Conservation (phyloP, 441 rosid genomes). For the Populus hybrid region DNA sequence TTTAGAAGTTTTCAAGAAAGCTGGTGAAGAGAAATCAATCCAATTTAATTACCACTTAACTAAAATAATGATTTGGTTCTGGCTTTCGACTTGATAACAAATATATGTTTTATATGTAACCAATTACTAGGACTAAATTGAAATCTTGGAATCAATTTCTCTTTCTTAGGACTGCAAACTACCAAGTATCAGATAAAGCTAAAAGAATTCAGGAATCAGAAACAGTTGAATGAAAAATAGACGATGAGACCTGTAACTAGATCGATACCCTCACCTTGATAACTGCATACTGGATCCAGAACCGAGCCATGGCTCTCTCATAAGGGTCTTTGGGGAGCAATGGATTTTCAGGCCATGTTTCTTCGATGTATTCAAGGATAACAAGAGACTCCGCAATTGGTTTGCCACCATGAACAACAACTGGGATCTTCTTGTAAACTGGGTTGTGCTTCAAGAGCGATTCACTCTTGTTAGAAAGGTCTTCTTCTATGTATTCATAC, state of each 20-base stretch:
- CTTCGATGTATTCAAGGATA: slow-evolving; percentile 21
- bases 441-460: slow-evolving; percentile 8
- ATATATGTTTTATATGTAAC: too few species aligned
- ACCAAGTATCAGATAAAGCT: too few species aligned
- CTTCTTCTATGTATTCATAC: slow-evolving; percentile 10
- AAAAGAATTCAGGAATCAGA: neutral
- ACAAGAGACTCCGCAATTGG: slow-evolving; percentile 15
- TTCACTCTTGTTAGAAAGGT: slow-evolving; percentile 8
- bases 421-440: slow-evolving; percentile 14
- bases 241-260: neutral
- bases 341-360: slow-evolving; percentile 22
- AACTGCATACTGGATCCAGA: slow-evolving; percentile 16
- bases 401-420: slow-evolving; percentile 17
- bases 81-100: too few species aligned
- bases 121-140: too few species aligned
- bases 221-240: neutral
- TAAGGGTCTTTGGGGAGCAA: slow-evolving; percentile 17
- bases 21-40: too few species aligned
- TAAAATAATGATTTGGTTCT: too few species aligned
- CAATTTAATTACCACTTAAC: too few species aligned
- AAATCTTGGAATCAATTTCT: too few species aligned
- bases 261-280: slow-evolving; percentile 2
- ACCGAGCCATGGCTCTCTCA: slow-evolving; percentile 23
- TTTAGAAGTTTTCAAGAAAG: too few species aligned
- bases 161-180: too few species aligned